Evolutionary conservation across 148 eudicot genomes (phyloP), one percentile per base, ranked within the genome.

Genomic region (Silene uniflora): DNA sequence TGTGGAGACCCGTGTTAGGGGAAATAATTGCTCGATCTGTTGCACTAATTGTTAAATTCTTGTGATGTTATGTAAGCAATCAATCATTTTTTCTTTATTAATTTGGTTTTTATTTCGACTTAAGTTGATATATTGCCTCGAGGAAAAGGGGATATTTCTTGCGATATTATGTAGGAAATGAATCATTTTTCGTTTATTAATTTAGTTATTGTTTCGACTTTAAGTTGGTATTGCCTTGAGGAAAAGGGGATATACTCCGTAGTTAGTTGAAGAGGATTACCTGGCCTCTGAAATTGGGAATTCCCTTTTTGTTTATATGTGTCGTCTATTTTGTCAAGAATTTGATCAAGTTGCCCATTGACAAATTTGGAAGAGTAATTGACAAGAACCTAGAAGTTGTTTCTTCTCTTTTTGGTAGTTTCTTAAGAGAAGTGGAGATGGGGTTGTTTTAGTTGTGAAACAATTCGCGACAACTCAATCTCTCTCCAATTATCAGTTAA

Each of bases 201-300:
- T 27, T 32, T 32, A 32, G 4, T 32, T 32, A 32, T 32, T n/a
- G 71, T 7, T 21, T 13, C 0, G 4, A 4, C 7, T 62, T 22
- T 69, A 4, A 49, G 77, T 12, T 21, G 39, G 52, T 60, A 66
- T 10, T 21, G 14, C 29, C 62, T 58, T 25, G 61, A 60, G 19
- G 62, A 67, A 73, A 73, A 67, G 76, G 67, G 61, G 23, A 46
- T 75, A 29, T 17, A n/a, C n/a, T n/a, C n/a, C n/a, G n/a, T n/a
- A 18, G 27, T 79, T 75, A 62, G 75, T 73, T 69, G 61, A 73
- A 32, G 10, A 75, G 73, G 47, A 21, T 55, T 19, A 63, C 49
- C 58, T 75, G 24, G 46, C 63, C 17, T 63, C 14, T 75, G 24
- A 65, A 67, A 35, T 67, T 42, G 58, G 75, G 66, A 55, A 62